Evolutionary conservation across 139 green algal genomes (phyloP), one percentile per base, ranked within the genome.

Genomic region (Nannochloris sp.): DNA sequence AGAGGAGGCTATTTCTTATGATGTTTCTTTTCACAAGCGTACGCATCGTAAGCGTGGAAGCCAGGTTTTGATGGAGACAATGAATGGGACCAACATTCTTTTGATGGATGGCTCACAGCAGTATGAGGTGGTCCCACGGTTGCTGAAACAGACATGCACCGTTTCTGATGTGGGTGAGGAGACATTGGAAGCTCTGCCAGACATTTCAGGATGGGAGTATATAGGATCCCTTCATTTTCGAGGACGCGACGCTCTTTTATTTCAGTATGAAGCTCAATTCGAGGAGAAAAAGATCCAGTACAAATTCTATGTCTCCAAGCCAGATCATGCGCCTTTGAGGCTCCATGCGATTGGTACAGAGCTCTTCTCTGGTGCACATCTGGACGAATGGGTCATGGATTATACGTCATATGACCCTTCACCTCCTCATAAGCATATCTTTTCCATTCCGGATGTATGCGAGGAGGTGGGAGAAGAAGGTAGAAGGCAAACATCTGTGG

Each of bases 261-360:
- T 19, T 23, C 61, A 68, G 11, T 62, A 68, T 29, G 14, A 54
- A 43, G 21, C 14, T 7, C 36, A 57, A 9, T 64, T 75, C 36
- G 67, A 64, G 14, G 36, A 14, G 18, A 82, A 81, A 64, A 19
- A 46, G 1, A 63, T 68, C 3, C 25, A 69, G 12, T 80, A 81
- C 56, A 57, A 54, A 12, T 76, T 75, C 5, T 72, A 73, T 34
- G 36, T 55, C 21, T 53, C 40, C 15, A 16, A 25, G 6, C 36
- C 27, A 37, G 55, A 67, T 43, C 62, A 62, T 3, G 14, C 14
- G 15, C 75, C 75, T 9, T 25, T 74, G 18, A 64, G 72, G 9
- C 67, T 82, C 55, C 60, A 78, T 65, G 76, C 80, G 68, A 66
- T 69, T 48, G 75, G 75, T 5, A 73, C 67, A 19, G 69, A 81